Percentiles rank a stretch among this genome's conserved stretches.
These are phyloP conservation scores for Xylaria sp. DNA, from an alignment of 2,329 filamentous ascomycete species.

Conservation along the genomic window DNA sequence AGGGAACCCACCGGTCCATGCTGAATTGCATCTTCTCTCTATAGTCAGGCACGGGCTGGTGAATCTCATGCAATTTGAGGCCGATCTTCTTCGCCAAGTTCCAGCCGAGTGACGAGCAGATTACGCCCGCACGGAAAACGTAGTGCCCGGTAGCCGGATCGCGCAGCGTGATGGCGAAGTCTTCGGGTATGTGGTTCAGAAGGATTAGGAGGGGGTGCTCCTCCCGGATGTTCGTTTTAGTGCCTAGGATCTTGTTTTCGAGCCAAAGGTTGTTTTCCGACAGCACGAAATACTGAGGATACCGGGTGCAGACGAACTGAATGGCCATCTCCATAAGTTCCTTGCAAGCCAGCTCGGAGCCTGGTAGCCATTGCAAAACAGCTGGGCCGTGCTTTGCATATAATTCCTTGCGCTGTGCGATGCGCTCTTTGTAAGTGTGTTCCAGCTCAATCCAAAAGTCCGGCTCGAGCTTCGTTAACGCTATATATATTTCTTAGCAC, in stretches of 20 bases:
- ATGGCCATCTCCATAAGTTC: slow-evolving; percentile 89
- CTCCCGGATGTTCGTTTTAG: slow-evolving; percentile 66
- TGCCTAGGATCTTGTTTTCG: slow-evolving; percentile 74
- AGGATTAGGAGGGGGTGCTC: slow-evolving; percentile 75
- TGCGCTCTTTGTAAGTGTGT: slow-evolving; percentile 70
- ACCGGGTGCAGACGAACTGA: slow-evolving; percentile 81
- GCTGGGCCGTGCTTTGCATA: slow-evolving; percentile 69
- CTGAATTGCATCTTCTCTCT: slow-evolving; percentile 88
- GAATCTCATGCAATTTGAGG: slow-evolving; percentile 74
- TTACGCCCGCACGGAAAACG: slow-evolving; percentile 76
- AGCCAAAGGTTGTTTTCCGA: slow-evolving; percentile 65
- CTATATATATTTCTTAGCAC: slow-evolving; percentile 54
- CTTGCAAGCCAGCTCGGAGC: slow-evolving; percentile 81
- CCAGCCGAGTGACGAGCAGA: slow-evolving; percentile 86
- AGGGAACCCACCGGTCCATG: slow-evolving; percentile 75
- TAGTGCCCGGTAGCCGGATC: slow-evolving; percentile 78
- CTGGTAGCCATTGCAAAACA: slow-evolving; percentile 75
- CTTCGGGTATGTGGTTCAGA: slow-evolving; percentile 82
- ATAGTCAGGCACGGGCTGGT: slow-evolving; percentile 80
- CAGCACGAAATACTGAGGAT: slow-evolving; percentile 78
- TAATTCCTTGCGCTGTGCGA: slow-evolving; percentile 74
- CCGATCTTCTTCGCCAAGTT: slow-evolving; percentile 79
- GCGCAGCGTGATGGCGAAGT: slow-evolving; percentile 81
- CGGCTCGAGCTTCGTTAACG: slow-evolving; percentile 78
- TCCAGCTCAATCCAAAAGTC: slow-evolving; percentile 59